These are phyloP conservation scores for Globisporangium viniferum DNA, from an alignment of 352 stramenopile species.

Conservation along the genomic window DNA sequence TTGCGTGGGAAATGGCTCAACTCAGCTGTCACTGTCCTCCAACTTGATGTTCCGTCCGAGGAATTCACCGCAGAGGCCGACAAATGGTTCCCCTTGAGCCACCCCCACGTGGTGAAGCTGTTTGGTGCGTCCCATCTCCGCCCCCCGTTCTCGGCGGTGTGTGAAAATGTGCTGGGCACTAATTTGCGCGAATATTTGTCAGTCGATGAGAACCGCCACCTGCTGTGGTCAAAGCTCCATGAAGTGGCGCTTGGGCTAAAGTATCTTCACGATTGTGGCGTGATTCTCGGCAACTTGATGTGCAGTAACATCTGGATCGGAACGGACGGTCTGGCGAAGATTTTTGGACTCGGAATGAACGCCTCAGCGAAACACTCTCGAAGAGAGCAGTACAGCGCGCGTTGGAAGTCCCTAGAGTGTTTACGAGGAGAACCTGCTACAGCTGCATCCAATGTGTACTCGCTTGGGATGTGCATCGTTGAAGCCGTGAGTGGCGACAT, in stretches of 20 bases:
- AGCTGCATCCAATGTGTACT: slow-evolving; percentile 36
- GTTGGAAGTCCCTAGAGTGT: slow-evolving; percentile 30
- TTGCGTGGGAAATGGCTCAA: slow-evolving; percentile 2
- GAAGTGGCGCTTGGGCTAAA: slow-evolving; percentile 30
- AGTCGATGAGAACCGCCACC: background rate
- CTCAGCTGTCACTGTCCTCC: background rate
- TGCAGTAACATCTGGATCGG: slow-evolving; percentile 49
- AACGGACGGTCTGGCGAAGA: slow-evolving; percentile 18
- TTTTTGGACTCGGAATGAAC: slow-evolving; percentile 28
- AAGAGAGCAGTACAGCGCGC: slow-evolving; percentile 3
- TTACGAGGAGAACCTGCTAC: slow-evolving; percentile 13
- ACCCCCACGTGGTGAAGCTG: slow-evolving; percentile 87
- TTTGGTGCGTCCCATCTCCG: slow-evolving; percentile 25
- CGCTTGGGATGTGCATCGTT: slow-evolving; percentile 38
- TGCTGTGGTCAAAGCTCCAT: slow-evolving; percentile 27
- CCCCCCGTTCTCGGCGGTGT: slow-evolving; percentile 19
- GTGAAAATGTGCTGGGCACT: slow-evolving; percentile 22
- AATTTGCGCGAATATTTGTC: slow-evolving; percentile 26
- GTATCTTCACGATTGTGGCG: slow-evolving; percentile 35
- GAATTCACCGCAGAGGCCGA: slow-evolving; percentile 15
- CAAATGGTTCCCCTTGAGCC: slow-evolving; percentile 27
- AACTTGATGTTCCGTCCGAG: slow-evolving; percentile 4
- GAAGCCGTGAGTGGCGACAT: slow-evolving; percentile 20
- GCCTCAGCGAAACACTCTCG: slow-evolving; percentile 7
- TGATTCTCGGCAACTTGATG: slow-evolving; percentile 57